Conservation (phyloP, 129 eudicot species). For the Solidago caesia region DNA sequence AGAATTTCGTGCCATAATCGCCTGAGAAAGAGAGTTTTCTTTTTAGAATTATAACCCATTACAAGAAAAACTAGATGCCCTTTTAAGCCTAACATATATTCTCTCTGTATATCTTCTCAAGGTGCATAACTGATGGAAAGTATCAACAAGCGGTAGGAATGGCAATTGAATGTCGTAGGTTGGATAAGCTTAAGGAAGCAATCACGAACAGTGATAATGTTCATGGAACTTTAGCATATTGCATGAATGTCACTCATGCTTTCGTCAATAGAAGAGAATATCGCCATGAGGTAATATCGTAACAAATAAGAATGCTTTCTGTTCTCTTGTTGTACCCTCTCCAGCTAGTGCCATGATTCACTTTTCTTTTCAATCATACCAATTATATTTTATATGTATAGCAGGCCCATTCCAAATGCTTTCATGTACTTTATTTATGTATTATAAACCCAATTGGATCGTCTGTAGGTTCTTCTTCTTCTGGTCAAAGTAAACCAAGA, state of each 20-base stretch:
- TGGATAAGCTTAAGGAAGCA: conserved; percentile 96
- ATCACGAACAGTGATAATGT: conserved; percentile 75
- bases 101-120: conserved; percentile 6
- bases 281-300: conserved; percentile 61
- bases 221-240: conserved; percentile 69
- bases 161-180: conserved; percentile 84
- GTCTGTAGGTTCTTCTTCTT: conserved; percentile 68
- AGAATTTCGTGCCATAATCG: too few species aligned
- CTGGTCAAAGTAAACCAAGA: conserved; percentile 76
- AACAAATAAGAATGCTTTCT: too few species aligned
- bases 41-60: too few species aligned
- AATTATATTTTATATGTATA: background rate
- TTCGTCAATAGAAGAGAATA: conserved; percentile 82
- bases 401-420: background rate
- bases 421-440: background rate
- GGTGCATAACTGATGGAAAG: conserved; percentile 86
- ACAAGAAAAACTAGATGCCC: too few species aligned
- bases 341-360: too few species aligned
- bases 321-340: too few species aligned
- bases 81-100: background rate
- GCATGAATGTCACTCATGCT: conserved; percentile 76
- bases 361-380: background rate
- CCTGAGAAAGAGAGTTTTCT: too few species aligned
- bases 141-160: conserved; percentile 96
- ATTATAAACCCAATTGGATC: background rate